Base-by-base conservation (phyloP, 2,329 filamentous ascomycete species). In the Penicillium brevicompactum region DNA sequence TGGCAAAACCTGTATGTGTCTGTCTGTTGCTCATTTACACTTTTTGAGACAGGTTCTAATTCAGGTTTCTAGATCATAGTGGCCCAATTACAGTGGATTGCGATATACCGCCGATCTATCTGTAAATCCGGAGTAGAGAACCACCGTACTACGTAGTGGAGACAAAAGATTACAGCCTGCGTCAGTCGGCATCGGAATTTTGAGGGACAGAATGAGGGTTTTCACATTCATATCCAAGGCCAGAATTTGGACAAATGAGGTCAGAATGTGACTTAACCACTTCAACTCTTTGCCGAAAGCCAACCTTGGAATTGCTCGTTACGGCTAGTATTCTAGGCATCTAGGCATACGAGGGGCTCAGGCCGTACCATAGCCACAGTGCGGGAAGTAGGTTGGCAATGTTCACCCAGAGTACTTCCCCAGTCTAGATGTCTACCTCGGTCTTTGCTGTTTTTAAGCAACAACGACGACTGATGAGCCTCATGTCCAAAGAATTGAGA, bases 331-430 rank as follows among this genome's bases (percentile, higher is more conserved):
- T 51, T 9, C 13, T 40, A 10, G 13, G 43, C 27, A 32, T 31
- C 21, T 24, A 43, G 16, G 41, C 40, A 53, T 40, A 49, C 38
- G 40, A 50, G 16, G 22, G 43, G 51, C 46, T 46, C 37, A 53
- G 51, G 38, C 40, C 30, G n/a, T 40, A 44, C 40, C 30, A 22
- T 40, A 44, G 46, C 38, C 51, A 53, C 24, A 27, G 7, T 27
- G 4, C 40, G 16, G 7, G 34, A 31, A 41, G 21, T 49, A 9
- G 27, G 24, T 27, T 27, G 7, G 24, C 24, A 4, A 27, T 27
- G 4, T 27, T 27, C 24, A 27, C 24, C 7, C 24, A 5, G 5
- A 27, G 24, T 27, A 27, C 4, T 27, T 27, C 5, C 7, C 4
- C 7, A 27, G 24, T 27, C 5, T 27, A 27, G 24, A 27, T 27